phyloP scores from a whole-genome alignment of 805 yeast species.

The Teunomyces lycoperdinae region DNA sequence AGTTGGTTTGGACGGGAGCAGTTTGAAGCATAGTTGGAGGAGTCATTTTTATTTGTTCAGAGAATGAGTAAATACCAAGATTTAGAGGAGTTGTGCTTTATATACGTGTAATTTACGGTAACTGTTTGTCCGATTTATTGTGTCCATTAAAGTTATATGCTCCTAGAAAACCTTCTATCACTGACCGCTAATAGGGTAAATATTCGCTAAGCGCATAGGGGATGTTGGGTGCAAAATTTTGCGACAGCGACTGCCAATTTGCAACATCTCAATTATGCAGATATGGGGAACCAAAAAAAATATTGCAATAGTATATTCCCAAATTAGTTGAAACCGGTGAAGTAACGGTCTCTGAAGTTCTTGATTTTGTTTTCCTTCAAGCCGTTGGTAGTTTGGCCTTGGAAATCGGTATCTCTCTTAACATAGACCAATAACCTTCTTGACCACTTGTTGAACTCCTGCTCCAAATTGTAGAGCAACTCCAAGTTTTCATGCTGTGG shows the following conservation, averaged over 20 bases:
- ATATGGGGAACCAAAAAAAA: background rate
- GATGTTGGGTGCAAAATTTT: slow-evolving; percentile 6
- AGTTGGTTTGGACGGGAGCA: slow-evolving; percentile 10
- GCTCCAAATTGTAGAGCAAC: slow-evolving; percentile 72
- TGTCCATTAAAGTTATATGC: slow-evolving; percentile 1
- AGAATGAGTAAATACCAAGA: background rate
- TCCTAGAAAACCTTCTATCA: background rate
- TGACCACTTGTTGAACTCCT: slow-evolving; percentile 91
- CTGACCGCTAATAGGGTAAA: background rate
- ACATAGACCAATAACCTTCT: slow-evolving; percentile 80
- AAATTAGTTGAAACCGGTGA: slow-evolving; percentile 52
- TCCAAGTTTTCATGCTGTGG: slow-evolving; percentile 79
- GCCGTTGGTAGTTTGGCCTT: slow-evolving; percentile 47
- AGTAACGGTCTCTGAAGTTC: slow-evolving; percentile 72
- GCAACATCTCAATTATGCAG: background rate
- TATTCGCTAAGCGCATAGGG: slow-evolving; percentile 5
- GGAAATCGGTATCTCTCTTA: slow-evolving; percentile 50
- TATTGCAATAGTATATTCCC: too few species aligned
- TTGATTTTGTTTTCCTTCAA: slow-evolving; percentile 47
- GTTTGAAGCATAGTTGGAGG: slow-evolving; percentile 35
- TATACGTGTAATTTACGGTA: background rate
- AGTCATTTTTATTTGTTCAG: slow-evolving; percentile 18
- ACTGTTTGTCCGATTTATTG: background rate
- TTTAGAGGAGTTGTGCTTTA: background rate
- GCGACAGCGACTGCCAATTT: background rate